A percentile compares a stretch with the other conserved stretches of the same genome.
These are phyloP conservation scores for Dictyostelium discoideum DNA, from an alignment of 78 protist species.

Conservation along the genomic window DNA sequence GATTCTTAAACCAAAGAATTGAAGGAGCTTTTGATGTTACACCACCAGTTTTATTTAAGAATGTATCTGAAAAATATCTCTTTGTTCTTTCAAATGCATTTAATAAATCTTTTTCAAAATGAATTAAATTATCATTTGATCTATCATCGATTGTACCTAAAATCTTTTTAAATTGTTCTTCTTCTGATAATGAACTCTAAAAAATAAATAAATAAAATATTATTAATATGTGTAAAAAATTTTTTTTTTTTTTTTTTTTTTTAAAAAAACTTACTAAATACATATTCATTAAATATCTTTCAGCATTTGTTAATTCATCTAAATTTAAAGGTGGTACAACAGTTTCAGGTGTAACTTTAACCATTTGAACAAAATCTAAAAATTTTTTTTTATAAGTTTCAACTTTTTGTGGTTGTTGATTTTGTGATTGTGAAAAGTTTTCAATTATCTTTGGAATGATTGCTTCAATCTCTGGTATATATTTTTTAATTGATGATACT, in stretches of 20 bases:
- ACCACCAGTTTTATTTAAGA: slow-evolving; percentile 58
- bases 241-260: neutral
- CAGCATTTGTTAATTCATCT: slow-evolving; percentile 9
- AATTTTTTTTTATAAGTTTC: slow-evolving; percentile 3
- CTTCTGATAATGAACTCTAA: slow-evolving; percentile 1
- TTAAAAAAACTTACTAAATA: neutral
- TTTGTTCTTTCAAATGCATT: slow-evolving; percentile 45
- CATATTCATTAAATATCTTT: neutral
- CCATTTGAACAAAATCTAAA: slow-evolving; percentile 1
- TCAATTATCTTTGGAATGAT: neutral
- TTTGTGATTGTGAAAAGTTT: neutral
- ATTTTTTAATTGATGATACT: neutral
- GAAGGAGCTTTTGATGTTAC: slow-evolving; percentile 17
- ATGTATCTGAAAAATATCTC: slow-evolving; percentile 16
- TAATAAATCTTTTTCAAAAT: slow-evolving; percentile 49
- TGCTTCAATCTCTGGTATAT: slow-evolving; percentile 11
- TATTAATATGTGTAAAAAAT: neutral
- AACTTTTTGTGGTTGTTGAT: slow-evolving; percentile 13
- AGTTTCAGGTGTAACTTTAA: slow-evolving; percentile 28
- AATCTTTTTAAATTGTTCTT: slow-evolving; percentile 39
- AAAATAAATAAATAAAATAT: neutral
- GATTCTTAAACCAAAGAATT: slow-evolving; percentile 66
- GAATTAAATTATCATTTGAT: slow-evolving; percentile 1
- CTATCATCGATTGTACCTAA: neutral
- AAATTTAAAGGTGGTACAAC: neutral